A percentile compares a stretch with the other conserved stretches of the same genome.
Conservation (phyloP, 2,329 filamentous ascomycete species). For the Orbilia ellipsospora region DNA sequence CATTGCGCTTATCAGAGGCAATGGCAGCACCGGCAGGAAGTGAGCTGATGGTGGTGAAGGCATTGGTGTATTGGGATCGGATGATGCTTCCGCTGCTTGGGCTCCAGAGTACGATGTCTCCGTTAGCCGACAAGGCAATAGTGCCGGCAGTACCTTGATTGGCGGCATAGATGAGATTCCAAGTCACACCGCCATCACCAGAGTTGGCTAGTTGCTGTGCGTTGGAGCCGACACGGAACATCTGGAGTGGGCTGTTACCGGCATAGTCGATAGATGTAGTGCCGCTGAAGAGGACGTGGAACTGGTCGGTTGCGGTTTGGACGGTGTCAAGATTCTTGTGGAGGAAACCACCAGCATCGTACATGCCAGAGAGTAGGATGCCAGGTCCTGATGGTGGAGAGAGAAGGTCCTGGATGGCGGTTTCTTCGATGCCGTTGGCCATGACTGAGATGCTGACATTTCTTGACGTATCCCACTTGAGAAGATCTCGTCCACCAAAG, state of each 20-base stretch:
- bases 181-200: conserved; percentile 67
- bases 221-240: conserved; percentile 67
- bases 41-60: conserved; percentile 65
- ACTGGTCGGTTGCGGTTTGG: conserved; percentile 64
- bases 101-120: conserved; percentile 63
- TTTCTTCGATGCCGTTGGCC: conserved; percentile 70
- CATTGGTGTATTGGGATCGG: conserved; percentile 60
- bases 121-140: conserved; percentile 68
- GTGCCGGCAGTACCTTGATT: conserved; percentile 64
- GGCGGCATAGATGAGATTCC: conserved; percentile 67
- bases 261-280: conserved; percentile 64
- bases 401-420: conserved; percentile 66
- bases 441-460: conserved; percentile 66
- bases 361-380: conserved; percentile 67
- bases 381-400: conserved; percentile 66
- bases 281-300: conserved; percentile 65
- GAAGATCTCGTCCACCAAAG: conserved; percentile 69
- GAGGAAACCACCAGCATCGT: conserved; percentile 68
- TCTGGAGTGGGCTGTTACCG: conserved; percentile 61
- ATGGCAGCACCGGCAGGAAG: conserved; percentile 66
- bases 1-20: conserved; percentile 69
- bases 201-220: conserved; percentile 66
- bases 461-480: conserved; percentile 67
- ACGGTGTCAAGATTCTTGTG: conserved; percentile 63
- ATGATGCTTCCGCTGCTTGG: conserved; percentile 56